Evolutionary conservation across 176 grass and related monocot genomes (phyloP).

Genomic region (Raddia distichophylla): DNA sequence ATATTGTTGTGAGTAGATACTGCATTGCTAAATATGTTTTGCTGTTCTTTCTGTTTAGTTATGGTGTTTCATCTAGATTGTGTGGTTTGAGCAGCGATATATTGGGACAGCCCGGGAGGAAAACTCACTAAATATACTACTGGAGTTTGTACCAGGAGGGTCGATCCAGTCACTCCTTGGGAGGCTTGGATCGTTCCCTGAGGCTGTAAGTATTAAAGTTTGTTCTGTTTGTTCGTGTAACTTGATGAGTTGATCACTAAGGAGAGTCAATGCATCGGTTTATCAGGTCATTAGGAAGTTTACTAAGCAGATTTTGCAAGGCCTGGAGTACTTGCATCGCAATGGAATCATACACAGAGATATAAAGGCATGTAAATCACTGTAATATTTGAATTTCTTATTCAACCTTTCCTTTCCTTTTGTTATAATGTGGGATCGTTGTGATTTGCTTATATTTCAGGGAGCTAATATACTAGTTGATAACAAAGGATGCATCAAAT

Average conservation of each 20-base stretch:
- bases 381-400: neutral
- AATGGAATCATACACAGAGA: conserved; percentile 98
- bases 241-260: conserved; percentile 1
- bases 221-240: neutral
- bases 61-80: neutral
- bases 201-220: conserved; percentile 56
- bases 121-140: conserved; percentile 78
- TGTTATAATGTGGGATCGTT: neutral
- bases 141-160: conserved; percentile 96
- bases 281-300: conserved; percentile 91
- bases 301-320: conserved; percentile 85
- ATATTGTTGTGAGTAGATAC: conserved; percentile 78
- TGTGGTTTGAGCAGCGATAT: conserved; percentile 65
- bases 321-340: conserved; percentile 80
- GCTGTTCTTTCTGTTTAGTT: neutral
- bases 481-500: conserved; percentile 94
- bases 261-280: conserved; percentile 15
- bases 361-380: conserved; percentile 65
- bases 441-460: conserved; percentile 46
- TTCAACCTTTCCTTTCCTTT: conserved; percentile 10
- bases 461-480: conserved; percentile 96
- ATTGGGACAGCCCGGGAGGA: conserved; percentile 84
- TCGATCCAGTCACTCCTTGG: conserved; percentile 85
- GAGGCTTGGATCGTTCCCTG: conserved; percentile 90
- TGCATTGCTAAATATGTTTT: neutral